These are phyloP conservation scores for Pseudocercospora fuligena DNA, from an alignment of 2,329 filamentous ascomycete genomes.

Conservation along the genomic window DNA sequence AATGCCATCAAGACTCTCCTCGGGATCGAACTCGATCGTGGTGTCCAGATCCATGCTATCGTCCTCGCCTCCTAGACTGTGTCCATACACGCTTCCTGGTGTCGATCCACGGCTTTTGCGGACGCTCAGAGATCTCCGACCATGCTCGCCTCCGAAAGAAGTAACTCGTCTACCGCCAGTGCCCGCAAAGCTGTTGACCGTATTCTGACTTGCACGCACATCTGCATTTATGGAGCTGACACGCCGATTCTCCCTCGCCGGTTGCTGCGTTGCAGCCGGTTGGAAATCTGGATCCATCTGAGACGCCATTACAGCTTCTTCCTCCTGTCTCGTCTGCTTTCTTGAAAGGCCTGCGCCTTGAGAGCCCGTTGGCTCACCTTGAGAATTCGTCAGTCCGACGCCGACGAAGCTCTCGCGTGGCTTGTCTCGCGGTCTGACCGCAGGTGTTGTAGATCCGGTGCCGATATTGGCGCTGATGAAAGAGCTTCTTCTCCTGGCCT, in stretches of 20 bases:
- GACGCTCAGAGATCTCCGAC: slow-evolving; percentile 64
- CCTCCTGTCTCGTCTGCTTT: slow-evolving; percentile 40
- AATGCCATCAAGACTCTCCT: slow-evolving; percentile 36
- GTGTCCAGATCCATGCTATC: slow-evolving; percentile 42
- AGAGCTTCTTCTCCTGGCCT: slow-evolving; percentile 67
- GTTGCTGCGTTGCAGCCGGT: slow-evolving; percentile 50
- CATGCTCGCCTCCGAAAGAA: slow-evolving; percentile 72
- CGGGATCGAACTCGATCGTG: slow-evolving; percentile 33
- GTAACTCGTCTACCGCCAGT: slow-evolving; percentile 66
- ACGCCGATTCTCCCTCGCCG: slow-evolving; percentile 68
- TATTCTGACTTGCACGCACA: slow-evolving; percentile 46
- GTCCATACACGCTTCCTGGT: slow-evolving; percentile 50
- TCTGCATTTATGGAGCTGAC: slow-evolving; percentile 83
- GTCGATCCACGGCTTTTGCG: slow-evolving; percentile 61
- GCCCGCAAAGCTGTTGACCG: slow-evolving; percentile 52
- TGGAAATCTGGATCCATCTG: slow-evolving; percentile 56
- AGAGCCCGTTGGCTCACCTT: slow-evolving; percentile 27
- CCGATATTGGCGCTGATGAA: slow-evolving; percentile 61
- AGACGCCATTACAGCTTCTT: slow-evolving; percentile 55
- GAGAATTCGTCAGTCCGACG: slow-evolving; percentile 42
- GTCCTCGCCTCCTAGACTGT: slow-evolving; percentile 40
- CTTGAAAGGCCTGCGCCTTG: slow-evolving; percentile 31
- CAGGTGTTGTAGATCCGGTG: slow-evolving; percentile 78
- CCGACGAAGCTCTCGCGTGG: slow-evolving; percentile 78
- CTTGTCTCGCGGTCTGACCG: slow-evolving; percentile 63